phyloP scores from a whole-genome alignment of 208 protist species.

The Trypanosoma boissoni region DNA sequence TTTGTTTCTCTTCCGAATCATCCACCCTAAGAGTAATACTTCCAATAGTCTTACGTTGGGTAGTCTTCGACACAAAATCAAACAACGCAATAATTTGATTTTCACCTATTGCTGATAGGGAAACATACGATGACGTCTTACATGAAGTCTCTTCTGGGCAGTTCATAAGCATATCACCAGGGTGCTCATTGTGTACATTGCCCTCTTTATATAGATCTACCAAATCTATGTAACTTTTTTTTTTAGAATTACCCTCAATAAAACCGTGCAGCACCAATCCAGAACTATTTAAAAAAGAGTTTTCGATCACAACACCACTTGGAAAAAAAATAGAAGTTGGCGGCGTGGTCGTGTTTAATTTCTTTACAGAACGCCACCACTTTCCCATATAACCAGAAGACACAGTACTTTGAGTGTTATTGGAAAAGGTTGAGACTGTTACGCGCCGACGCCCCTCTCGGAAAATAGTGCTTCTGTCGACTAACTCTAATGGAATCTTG shows the following conservation, averaged over 20 bases:
- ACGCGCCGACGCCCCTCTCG: conserved; percentile 1
- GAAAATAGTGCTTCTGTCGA: conserved; percentile 8
- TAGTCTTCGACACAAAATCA: conserved; percentile 23
- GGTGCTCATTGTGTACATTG: conserved; percentile 9
- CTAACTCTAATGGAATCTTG: conserved; percentile 24
- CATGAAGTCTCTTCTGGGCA: conserved; percentile 17
- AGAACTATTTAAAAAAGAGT: conserved; percentile 20
- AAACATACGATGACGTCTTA: conserved; percentile 23
- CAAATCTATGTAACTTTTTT: conserved; percentile 7
- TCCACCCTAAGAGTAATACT: conserved; percentile 32
- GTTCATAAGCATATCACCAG: conserved; percentile 11
- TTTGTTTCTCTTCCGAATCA: conserved; percentile 48
- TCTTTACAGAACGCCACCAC: conserved; percentile 36
- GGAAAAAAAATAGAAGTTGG: conserved; percentile 29
- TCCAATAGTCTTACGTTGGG: conserved; percentile 17
- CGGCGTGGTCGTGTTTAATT: conserved; percentile 32
- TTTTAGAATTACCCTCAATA: conserved; percentile 14
- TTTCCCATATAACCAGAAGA: conserved; percentile 38
- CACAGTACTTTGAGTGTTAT: conserved; percentile 18
- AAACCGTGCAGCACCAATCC: conserved; percentile 13
- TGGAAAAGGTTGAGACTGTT: conserved; percentile 14
- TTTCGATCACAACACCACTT: conserved; percentile 20
- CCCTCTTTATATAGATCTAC: conserved; percentile 21
- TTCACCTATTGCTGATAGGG: conserved; percentile 11
- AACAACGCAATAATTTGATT: conserved; percentile 18